Base-by-base conservation (phyloP, 345 rosid genomes). In the Arabis alpina region DNA sequence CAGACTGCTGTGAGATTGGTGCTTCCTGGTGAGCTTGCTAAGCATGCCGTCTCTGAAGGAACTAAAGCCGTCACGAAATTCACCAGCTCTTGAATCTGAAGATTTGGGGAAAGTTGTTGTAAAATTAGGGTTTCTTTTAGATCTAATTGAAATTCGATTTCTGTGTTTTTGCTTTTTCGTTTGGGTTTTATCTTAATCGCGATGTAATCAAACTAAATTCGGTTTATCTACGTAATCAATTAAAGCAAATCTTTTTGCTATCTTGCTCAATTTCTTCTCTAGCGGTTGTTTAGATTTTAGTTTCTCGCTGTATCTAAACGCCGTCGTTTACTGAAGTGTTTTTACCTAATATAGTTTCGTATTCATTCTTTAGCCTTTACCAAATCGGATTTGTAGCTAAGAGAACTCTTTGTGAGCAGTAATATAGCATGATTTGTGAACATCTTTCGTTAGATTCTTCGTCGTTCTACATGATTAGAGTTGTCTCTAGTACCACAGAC, bases 41-140 rank as follows among this genome's bases (percentile, higher is more conserved):
- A 69, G 1, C 73, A 69, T 0, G 73, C 73, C 0, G 73, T 69
- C 0, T 69, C 73, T 30, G 73, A 69, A 40, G 73, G 73, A 3
- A 69, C 73, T 1, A 69, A 69, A 70, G 85, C 85, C 2, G 85
- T 82, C 0, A 82, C 82, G 0, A 82, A 82, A 57, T 82, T 82
- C 37, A 82, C 85, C 2, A 79, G 83, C 10, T 71, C 83, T 54
- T 82, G 57, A 76, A 64, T 63, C 6, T 1, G 30, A 14, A 13
- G 55, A 5, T 30, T 49, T 49, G 40, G 54, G 7, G 40, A 24
- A 37, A 30, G 2, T 34, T 0, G 30, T 61, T 76, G 53, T 68
- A 61, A 28, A 72, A 68, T 64, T 68, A 67, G 75, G 72, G 40
- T 59, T 72, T 3, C 4, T 28, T 47, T 66, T 61, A 70, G 70